Evolutionary conservation across 2,329 filamentous ascomycete genomes (phyloP).

Genomic region (Talaromyces atroroseus): DNA sequence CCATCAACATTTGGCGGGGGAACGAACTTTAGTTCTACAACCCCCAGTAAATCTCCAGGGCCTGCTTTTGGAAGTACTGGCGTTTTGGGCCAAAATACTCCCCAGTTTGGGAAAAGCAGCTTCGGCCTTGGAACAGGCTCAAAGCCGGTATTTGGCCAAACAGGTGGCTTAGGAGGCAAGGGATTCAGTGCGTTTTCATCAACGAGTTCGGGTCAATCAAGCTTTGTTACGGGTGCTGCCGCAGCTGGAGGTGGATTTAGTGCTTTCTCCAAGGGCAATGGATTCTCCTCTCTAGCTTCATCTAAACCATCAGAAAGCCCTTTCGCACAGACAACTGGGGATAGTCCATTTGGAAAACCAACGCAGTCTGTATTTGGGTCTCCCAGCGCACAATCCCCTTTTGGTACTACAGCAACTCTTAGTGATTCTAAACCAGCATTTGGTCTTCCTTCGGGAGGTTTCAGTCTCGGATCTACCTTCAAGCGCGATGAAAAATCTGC

Average conservation of each 20-base stretch:
- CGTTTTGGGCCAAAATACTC: conserved; percentile 24
- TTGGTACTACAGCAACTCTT: conserved; percentile 22
- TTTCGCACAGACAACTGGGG: conserved; percentile 19
- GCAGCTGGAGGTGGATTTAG: conserved; percentile 8
- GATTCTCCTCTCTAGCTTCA: conserved; percentile 31
- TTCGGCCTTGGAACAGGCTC: conserved; percentile 21
- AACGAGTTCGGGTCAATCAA: conserved; percentile 7
- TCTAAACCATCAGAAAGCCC: conserved; percentile 11
- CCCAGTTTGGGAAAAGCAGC: conserved; percentile 31
- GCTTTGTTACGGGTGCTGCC: conserved; percentile 2
- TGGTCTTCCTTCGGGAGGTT: conserved; percentile 27
- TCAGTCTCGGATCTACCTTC: conserved; percentile 41
- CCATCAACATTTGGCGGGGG: conserved; percentile 23
- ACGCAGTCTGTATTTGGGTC: conserved; percentile 27
- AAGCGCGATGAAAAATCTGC: conserved; percentile 38
- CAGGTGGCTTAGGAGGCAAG: conserved; percentile 11
- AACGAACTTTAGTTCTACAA: conserved; percentile 25
- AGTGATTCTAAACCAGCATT: conserved; percentile 26
- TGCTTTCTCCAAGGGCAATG: conserved; percentile 23
- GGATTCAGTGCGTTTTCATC: conserved; percentile 15
- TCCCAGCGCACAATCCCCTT: conserved; percentile 22
- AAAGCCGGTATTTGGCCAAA: conserved; percentile 26
- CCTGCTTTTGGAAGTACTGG: conserved; percentile 31
- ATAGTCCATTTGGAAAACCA: conserved; percentile 26
- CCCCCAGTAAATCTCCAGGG: conserved; percentile 5